These are phyloP conservation scores for Alternaria brassicae DNA, from an alignment of 2,329 filamentous ascomycete species.

Conservation along the genomic window DNA sequence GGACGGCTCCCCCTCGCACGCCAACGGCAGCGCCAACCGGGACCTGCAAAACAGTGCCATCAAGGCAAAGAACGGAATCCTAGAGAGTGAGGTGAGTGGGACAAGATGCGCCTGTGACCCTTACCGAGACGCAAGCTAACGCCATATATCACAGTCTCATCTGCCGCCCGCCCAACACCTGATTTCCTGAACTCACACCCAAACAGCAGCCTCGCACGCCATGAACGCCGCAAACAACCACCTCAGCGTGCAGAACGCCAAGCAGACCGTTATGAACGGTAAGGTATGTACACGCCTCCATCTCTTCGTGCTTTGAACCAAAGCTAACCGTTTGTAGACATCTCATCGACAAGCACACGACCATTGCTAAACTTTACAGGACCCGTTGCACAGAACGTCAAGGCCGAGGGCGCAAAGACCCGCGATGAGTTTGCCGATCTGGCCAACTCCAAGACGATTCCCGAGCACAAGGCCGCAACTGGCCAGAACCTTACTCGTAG, in stretches of 20 bases:
- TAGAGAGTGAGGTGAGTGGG: slow-evolving; percentile 55
- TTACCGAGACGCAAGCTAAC: slow-evolving; percentile 49
- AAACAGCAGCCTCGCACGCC: slow-evolving; percentile 57
- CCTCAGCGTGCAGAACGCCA: slow-evolving; percentile 57
- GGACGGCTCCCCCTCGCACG: slow-evolving; percentile 24
- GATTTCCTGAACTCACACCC: slow-evolving; percentile 39
- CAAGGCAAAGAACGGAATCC: slow-evolving; percentile 48
- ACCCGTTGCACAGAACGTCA: slow-evolving; percentile 64
- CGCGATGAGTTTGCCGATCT: slow-evolving; percentile 65
- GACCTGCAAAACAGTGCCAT: slow-evolving; percentile 33
- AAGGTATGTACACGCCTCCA: slow-evolving; percentile 42
- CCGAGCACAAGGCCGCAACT: slow-evolving; percentile 63
- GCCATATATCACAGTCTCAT: slow-evolving; percentile 48
- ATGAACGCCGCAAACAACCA: slow-evolving; percentile 59
- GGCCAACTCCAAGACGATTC: slow-evolving; percentile 61
- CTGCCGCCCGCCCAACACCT: slow-evolving; percentile 44
- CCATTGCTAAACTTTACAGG: slow-evolving; percentile 49
- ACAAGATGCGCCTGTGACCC: slow-evolving; percentile 32
- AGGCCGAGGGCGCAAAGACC: slow-evolving; percentile 63
- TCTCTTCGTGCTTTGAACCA: slow-evolving; percentile 4
- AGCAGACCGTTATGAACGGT: slow-evolving; percentile 55
- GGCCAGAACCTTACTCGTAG: slow-evolving; percentile 68
- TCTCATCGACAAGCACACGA: slow-evolving; percentile 25
- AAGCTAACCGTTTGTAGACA: slow-evolving; percentile 40
- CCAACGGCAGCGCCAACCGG: slow-evolving; percentile 32